Evolutionary conservation across 176 grass and related monocot genomes (phyloP), one percentile per base, ranked within the genome.

Genomic region (Coix lacrymajobi): DNA sequence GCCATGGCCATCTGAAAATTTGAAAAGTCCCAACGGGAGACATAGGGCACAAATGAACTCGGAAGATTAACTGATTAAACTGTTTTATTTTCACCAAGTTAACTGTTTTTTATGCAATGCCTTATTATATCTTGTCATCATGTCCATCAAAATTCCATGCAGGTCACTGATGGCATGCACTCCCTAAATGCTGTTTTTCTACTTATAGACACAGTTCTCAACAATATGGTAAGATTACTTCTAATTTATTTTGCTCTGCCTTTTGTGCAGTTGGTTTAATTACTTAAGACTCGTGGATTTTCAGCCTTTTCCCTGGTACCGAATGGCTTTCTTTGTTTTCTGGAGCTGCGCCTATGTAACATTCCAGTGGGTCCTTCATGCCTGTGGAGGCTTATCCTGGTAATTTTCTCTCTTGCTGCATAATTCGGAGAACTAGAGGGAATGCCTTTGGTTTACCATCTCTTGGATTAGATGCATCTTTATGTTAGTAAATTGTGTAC

Each of bases 301-400:
- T 71, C 91, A 99, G 96, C 89, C 87, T 78, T 96, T 99, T 81
- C 96, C 93, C 31, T 93, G 83, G 89, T 99, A 95, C 66, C 83
- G 87, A 20, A 92, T 99, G 25, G 89, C 88, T 63, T 99, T 93
- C 64, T 99, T 99, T 87, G 60, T 91, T 43, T 89, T 99, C 46
- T 99, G 96, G 93, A 99, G 96, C 44, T 87, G 87, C 58, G 67
- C 74, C 28, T 99, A 99, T 73, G 82, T 96, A 84, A 86, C 76
- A 76, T 99, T 99, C 68, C 96, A 96, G 65, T 99, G 96, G 91
- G 28, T 90, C 37, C 73, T 87, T 49, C 96, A 99, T 83, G 93
- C 93, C 57, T 92, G 58, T 78, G 80, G 63, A 57, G 88, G 60
- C 20, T 16, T 96, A 67, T 90, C 93, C 70, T 96, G 96, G 96